Percentiles rank a stretch among this genome's conserved stretches.
Evolutionary conservation across 1,284 basidiomycete genomes (phyloP).

Genomic region (Ganoderma lucidum): DNA sequence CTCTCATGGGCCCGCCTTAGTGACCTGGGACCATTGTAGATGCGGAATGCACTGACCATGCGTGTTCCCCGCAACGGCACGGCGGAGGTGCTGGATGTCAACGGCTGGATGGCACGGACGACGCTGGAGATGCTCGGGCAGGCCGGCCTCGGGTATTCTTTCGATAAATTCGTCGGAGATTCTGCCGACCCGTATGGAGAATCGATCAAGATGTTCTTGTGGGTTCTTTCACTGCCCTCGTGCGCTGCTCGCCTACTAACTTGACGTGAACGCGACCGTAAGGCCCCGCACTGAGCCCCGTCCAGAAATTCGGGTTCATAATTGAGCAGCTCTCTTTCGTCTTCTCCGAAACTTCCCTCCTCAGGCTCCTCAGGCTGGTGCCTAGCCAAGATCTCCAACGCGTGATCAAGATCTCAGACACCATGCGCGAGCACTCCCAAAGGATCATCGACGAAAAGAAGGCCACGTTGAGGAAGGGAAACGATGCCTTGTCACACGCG

Average conservation of each 20-base stretch:
- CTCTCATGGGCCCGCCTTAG: neutral
- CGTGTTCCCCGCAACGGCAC: slow-evolving; percentile 15
- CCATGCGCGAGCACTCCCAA: slow-evolving; percentile 42
- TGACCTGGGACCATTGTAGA: slow-evolving; percentile 15
- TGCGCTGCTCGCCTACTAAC: neutral
- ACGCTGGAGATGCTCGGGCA: slow-evolving; percentile 48
- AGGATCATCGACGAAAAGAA: slow-evolving; percentile 51
- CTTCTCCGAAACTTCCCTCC: slow-evolving; percentile 22
- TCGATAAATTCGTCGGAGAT: slow-evolving; percentile 40
- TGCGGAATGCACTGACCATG: slow-evolving; percentile 30
- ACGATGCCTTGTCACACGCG: slow-evolving; percentile 33
- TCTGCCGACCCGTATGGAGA: slow-evolving; percentile 36
- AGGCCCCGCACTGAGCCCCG: neutral
- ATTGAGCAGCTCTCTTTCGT: slow-evolving; percentile 11
- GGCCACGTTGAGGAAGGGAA: slow-evolving; percentile 36
- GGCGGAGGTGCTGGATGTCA: slow-evolving; percentile 39
- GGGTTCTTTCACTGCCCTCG: neutral
- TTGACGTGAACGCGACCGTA: neutral
- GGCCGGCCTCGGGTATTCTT: slow-evolving; percentile 46
- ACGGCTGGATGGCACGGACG: slow-evolving; percentile 43
- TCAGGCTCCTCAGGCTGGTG: slow-evolving; percentile 7
- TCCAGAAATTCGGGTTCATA: neutral
- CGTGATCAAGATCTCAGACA: slow-evolving; percentile 42
- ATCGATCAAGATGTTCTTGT: slow-evolving; percentile 43
- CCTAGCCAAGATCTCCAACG: slow-evolving; percentile 4